Evolutionary conservation across 192 early-diverging fungal genomes (phyloP).

Genomic region (Backusella circina): DNA sequence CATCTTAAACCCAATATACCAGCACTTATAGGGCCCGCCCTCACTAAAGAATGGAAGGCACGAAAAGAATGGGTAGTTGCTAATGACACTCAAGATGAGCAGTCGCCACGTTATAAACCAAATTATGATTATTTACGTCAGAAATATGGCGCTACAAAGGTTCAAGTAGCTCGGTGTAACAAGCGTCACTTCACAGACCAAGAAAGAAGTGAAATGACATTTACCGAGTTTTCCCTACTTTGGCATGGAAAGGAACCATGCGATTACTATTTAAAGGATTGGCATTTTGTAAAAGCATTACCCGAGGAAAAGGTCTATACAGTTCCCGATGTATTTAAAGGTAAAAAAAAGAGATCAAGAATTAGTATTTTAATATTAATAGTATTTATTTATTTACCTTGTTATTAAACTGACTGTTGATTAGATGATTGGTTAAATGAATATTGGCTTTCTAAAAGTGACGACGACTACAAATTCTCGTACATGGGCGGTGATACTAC

Average conservation of each 20-base stretch:
- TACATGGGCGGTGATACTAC: slow-evolving; percentile 70
- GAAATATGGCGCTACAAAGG: slow-evolving; percentile 36
- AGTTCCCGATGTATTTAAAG: slow-evolving; percentile 47
- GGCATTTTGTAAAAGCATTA: slow-evolving; percentile 55
- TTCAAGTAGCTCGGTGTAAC: slow-evolving; percentile 62
- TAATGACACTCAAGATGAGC: slow-evolving; percentile 9
- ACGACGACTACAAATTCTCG: slow-evolving; percentile 73
- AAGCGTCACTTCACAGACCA: slow-evolving; percentile 61
- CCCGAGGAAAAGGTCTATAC: slow-evolving; percentile 38
- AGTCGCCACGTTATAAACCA: slow-evolving; percentile 21
- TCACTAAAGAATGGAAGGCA: slow-evolving; percentile 49
- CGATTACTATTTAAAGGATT: slow-evolving; percentile 65
- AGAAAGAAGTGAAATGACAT: slow-evolving; percentile 48
- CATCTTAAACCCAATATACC: slow-evolving; percentile 49
- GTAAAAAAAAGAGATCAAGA: slow-evolving; percentile 6
- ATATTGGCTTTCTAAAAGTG: slow-evolving; percentile 45
- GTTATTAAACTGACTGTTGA: not conserved
- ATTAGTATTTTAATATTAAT: not conserved
- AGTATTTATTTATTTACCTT: not conserved
- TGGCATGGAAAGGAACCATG: slow-evolving; percentile 36
- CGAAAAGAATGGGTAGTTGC: slow-evolving; percentile 53
- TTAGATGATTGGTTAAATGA: slow-evolving; percentile 72
- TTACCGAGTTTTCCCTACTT: slow-evolving; percentile 50
- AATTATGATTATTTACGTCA: slow-evolving; percentile 40
- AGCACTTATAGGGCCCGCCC: slow-evolving; percentile 44